Evolutionary conservation across 768 basidiomycete species (phyloP).

Genomic region (Mycena olivaceomarginata): DNA sequence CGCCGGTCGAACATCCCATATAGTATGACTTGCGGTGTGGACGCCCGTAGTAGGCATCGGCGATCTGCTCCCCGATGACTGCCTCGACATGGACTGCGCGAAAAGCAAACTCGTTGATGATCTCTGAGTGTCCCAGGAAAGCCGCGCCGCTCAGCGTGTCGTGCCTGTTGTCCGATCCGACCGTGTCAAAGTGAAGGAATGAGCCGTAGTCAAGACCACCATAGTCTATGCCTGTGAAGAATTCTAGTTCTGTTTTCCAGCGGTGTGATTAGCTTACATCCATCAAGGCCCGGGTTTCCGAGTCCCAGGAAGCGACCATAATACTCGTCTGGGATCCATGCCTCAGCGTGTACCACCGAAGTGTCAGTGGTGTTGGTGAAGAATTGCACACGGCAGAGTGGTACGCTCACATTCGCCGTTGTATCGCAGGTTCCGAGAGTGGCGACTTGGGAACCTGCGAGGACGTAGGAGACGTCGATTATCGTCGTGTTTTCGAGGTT

Average conservation of each 20-base stretch:
- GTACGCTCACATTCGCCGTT: background rate
- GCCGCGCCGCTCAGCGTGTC: constrained; percentile 40
- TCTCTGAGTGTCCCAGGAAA: constrained; percentile 48
- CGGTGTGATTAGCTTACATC: constrained; percentile 28
- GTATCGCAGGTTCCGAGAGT: constrained; percentile 15
- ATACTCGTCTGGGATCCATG: background rate
- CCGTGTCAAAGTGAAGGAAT: constrained; percentile 42
- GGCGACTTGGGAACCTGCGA: constrained; percentile 6
- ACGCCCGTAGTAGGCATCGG: constrained; percentile 47
- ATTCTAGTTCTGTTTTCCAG: background rate
- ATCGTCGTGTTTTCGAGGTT: constrained; percentile 36
- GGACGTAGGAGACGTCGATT: constrained; percentile 25
- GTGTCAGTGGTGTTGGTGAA: constrained; percentile 24
- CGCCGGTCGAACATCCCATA: constrained; percentile 52
- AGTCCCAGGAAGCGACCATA: constrained; percentile 37
- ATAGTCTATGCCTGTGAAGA: too few species aligned
- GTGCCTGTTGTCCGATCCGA: constrained; percentile 50
- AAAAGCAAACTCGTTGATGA: constrained; percentile 50
- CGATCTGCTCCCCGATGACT: constrained; percentile 49
- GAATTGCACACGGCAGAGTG: constrained; percentile 35
- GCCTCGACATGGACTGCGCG: constrained; percentile 49
- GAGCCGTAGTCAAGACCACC: too few species aligned
- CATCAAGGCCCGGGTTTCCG: constrained; percentile 41
- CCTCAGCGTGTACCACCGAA: constrained; percentile 31
- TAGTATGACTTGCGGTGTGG: constrained; percentile 48